phyloP scores from a whole-genome alignment of 306 rosid species.

The Betula pendula region DNA sequence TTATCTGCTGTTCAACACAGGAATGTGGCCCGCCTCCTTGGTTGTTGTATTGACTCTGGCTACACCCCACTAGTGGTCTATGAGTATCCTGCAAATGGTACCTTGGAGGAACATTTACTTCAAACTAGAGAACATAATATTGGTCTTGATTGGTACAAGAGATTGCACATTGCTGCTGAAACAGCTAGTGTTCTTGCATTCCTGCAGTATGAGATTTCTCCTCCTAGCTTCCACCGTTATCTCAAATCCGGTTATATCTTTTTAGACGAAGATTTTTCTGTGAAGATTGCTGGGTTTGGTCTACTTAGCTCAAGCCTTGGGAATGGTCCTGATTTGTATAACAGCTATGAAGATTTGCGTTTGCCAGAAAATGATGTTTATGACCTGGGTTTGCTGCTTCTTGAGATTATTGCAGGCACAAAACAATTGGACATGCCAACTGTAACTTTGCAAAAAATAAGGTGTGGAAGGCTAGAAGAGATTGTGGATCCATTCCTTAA shows the following conservation, averaged over 20 bases:
- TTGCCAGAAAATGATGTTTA: slow-evolving; percentile 68
- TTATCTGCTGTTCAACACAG: slow-evolving; percentile 56
- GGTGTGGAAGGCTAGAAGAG: slow-evolving; percentile 77
- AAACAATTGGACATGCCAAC: slow-evolving; percentile 57
- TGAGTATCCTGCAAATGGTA: slow-evolving; percentile 73
- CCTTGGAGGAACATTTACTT: slow-evolving; percentile 69
- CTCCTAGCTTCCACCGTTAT: slow-evolving; percentile 80
- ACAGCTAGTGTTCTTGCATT: slow-evolving; percentile 70
- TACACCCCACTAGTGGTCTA: slow-evolving; percentile 64
- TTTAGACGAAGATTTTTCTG: slow-evolving; percentile 58
- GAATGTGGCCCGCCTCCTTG: slow-evolving; percentile 62
- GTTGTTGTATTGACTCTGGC: slow-evolving; percentile 73
- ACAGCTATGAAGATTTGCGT: slow-evolving; percentile 27
- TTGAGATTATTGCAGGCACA: slow-evolving; percentile 81
- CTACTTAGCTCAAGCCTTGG: slow-evolving; percentile 32
- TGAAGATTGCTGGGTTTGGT: slow-evolving; percentile 71
- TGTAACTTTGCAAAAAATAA: slow-evolving; percentile 58
- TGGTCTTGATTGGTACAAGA: slow-evolving; percentile 71
- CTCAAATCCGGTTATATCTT: slow-evolving; percentile 66
- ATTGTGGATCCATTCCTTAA: slow-evolving; percentile 73
- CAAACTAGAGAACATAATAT: slow-evolving; percentile 44
- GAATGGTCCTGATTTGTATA: slow-evolving; percentile 31
- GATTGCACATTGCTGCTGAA: slow-evolving; percentile 76
- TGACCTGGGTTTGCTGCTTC: slow-evolving; percentile 74
- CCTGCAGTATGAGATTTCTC: slow-evolving; percentile 66